Evolutionary conservation across 2,329 filamentous ascomycete species (phyloP).

Genomic region (Penicillium sp.): DNA sequence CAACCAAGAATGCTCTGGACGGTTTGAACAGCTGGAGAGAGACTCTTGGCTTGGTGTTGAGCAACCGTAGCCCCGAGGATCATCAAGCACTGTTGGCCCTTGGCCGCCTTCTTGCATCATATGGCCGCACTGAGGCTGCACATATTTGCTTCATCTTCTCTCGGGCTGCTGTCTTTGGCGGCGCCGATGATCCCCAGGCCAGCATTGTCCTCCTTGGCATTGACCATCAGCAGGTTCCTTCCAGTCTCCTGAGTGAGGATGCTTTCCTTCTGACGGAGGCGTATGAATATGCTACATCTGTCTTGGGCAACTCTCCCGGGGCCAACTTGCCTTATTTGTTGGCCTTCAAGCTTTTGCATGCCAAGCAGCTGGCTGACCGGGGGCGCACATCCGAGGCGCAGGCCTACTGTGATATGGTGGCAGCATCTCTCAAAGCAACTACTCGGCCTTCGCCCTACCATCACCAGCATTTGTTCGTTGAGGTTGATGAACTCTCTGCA

Average conservation of each 20-base stretch:
- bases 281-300: conserved; percentile 81
- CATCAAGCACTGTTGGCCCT: conserved; percentile 70
- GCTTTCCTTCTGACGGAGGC: conserved; percentile 91
- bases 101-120: conserved; percentile 74
- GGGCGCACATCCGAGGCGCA: conserved; percentile 78
- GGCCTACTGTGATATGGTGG: conserved; percentile 84
- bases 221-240: conserved; percentile 67
- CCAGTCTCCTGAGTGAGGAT: conserved; percentile 73
- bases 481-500: conserved; percentile 76
- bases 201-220: conserved; percentile 80
- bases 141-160: conserved; percentile 93
- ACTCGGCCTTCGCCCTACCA: conserved; percentile 85
- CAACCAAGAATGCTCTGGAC: conserved; percentile 67
- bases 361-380: conserved; percentile 74
- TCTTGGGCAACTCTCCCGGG: conserved; percentile 56
- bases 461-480: conserved; percentile 65
- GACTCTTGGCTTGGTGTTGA: conserved; percentile 76
- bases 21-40: conserved; percentile 93
- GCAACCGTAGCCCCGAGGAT: conserved; percentile 80
- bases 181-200: conserved; percentile 71
- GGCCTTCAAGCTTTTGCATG: conserved; percentile 86
- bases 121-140: conserved; percentile 83
- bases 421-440: conserved; percentile 67
- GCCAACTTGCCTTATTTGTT: conserved; percentile 73
- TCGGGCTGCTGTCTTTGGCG: conserved; percentile 67